Base-by-base conservation (phyloP, 1,284 basidiomycete genomes). In the Hymenochaete sp. region DNA sequence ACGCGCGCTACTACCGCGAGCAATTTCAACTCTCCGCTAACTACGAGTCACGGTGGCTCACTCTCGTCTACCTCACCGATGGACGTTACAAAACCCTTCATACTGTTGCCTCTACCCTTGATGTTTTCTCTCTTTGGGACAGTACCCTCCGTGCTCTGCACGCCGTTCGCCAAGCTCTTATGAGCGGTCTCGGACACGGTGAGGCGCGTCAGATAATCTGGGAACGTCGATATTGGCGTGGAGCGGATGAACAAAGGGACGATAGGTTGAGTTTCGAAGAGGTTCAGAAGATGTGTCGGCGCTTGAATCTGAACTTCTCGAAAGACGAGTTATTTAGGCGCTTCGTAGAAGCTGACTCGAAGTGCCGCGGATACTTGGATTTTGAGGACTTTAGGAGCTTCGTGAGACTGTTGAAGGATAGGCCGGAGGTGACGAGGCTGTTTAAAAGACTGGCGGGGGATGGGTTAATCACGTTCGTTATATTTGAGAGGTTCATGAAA, bases 41-140 rank as follows among this genome's bases (percentile, higher is more conserved):
- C 39, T 72, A 73, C 55, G 75, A 85, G 57, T 67, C 73, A 39
- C 71, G 79, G 25, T 91, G 85, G 84, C 68, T 90, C 47, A 85
- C 84, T 5, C 73, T 89, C 66, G 70, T 88, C 45, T 89, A 90
- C 57, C 74, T 83, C 38, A 69, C 82, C 47, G 79, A 80, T 21
- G 79, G 79, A 26, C 75, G 77, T 38, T 97, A 93, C 78, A 98
- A 97, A 68, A 86, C 89, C 0, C 73, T 96, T 10, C 92, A 98
- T 58, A 72, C 97, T 47, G 77, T 98, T 49, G 88, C 92, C 0
- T 68, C 80, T 1, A 81, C 82, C 0, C 65, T 68, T 40, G 79
- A 87, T 19, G 71, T 81, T 0, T 84, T 88, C 57, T 64, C 69
- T 3, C 68, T 82, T 60, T 86, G 82, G 81, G 72, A 80, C 51